Evolutionary conservation across 768 basidiomycete genomes (phyloP).

Genomic region (Baorangia bicolor): DNA sequence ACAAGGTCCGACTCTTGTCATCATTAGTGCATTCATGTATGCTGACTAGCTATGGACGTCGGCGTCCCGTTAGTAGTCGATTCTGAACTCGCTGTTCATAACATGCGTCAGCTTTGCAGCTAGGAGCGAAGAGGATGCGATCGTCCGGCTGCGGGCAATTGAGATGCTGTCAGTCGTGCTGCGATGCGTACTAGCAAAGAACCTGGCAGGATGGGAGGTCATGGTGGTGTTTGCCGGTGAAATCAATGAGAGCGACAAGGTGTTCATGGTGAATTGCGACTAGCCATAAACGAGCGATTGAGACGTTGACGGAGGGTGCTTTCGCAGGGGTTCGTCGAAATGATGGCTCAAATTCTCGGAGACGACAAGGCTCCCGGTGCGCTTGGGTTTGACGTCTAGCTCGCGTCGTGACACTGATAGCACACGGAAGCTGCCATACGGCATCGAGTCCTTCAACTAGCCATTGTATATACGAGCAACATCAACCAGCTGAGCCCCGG

Average conservation of each 20-base stretch:
- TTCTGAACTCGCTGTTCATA: conserved; percentile 46
- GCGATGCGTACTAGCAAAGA: conserved; percentile 53
- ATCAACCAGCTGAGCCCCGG: conserved; percentile 66
- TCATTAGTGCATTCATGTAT: not conserved
- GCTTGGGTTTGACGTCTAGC: not conserved
- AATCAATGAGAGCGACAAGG: conserved; percentile 53
- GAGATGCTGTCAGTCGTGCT: conserved; percentile 50
- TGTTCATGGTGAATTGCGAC: conserved; percentile 47
- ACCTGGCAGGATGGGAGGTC: conserved; percentile 65
- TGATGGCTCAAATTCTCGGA: conserved; percentile 46
- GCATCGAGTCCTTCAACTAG: conserved; percentile 56
- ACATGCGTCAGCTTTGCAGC: conserved; percentile 44
- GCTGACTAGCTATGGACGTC: conserved; percentile 10
- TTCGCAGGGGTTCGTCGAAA: conserved; percentile 49
- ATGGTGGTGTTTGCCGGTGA: conserved; percentile 69
- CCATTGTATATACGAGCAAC: conserved; percentile 56
- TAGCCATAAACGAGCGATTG: not conserved
- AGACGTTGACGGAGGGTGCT: not conserved
- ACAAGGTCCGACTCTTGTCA: conserved; percentile 45
- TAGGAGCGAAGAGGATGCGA: conserved; percentile 23
- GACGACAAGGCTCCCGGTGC: conserved; percentile 42
- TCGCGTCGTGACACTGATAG: not conserved
- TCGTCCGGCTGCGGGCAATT: conserved; percentile 40
- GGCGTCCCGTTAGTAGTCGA: conserved; percentile 46
- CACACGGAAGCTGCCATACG: conserved; percentile 41